A percentile compares a stretch with the other conserved stretches of the same genome.
Evolutionary conservation across 345 rosid species (phyloP).

Genomic region (Citrus medica): DNA sequence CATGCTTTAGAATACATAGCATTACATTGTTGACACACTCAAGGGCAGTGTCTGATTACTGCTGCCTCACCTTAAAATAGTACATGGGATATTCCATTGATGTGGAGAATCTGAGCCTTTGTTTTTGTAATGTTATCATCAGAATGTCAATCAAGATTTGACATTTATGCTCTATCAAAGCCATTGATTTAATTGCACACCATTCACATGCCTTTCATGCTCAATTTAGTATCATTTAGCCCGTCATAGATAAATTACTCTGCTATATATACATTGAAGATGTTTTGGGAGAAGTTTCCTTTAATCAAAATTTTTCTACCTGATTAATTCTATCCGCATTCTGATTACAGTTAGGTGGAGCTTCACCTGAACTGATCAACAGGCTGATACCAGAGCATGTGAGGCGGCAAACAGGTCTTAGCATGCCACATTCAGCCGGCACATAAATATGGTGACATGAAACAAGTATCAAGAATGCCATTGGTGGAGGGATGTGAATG

Average conservation of each 20-base stretch:
- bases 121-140: background rate
- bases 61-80: background rate
- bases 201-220: background rate
- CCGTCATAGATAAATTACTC: background rate
- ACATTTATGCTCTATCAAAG: background rate
- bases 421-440: slow-evolving; percentile 33
- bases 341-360: slow-evolving; percentile 51
- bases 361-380: slow-evolving; percentile 63
- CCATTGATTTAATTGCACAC: background rate
- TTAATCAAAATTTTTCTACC: background rate
- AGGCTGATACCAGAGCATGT: slow-evolving; percentile 71
- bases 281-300: background rate
- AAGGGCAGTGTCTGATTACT: background rate
- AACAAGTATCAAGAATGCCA: background rate
- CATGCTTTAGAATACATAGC: background rate
- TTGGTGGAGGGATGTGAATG: slow-evolving; percentile 2
- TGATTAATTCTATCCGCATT: slow-evolving; percentile 1
- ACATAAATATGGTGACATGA: slow-evolving; percentile 19
- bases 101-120: background rate
- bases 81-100: background rate
- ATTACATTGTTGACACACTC: background rate
- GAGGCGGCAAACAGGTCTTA: slow-evolving; percentile 42
- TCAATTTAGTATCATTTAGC: background rate
- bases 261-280: background rate
- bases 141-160: background rate